These are phyloP conservation scores for Dianthus caryophyllus DNA, from an alignment of 148 eudicot species.

Conservation along the genomic window DNA sequence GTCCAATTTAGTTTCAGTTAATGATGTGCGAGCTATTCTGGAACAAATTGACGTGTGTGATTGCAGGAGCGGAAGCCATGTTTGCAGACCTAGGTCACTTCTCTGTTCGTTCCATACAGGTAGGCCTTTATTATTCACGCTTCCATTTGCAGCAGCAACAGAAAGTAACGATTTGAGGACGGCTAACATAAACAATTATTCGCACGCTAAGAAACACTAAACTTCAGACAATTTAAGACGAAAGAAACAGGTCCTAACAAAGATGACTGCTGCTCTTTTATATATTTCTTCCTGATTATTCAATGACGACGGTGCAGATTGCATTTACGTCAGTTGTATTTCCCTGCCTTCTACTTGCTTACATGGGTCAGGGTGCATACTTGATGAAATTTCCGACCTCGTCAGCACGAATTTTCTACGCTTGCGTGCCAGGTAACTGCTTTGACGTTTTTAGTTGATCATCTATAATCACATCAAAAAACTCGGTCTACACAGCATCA, in stretches of 20 bases:
- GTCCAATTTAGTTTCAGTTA: not conserved
- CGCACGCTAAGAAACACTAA: no score
- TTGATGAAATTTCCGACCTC: conserved; percentile 54
- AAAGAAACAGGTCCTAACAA: no score
- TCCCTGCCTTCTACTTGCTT: conserved; percentile 93
- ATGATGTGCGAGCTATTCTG: not conserved
- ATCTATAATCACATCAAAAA: conserved; percentile 1
- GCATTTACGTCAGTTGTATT: conserved; percentile 85
- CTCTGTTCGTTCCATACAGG: conserved; percentile 91
- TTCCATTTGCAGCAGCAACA: not conserved
- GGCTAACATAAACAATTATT: not conserved
- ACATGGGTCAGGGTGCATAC: conserved; percentile 94
- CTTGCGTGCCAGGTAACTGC: conserved; percentile 72
- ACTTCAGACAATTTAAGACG: no score
- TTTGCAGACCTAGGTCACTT: conserved; percentile 99
- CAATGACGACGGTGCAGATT: conserved; percentile 43
- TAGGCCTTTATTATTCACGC: conserved; percentile 14
- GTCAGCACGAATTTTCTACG: conserved; percentile 59
- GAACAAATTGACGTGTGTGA: conserved; percentile 12
- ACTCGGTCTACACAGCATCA: not conserved
- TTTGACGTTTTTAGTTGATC: not conserved
- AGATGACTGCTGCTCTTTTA: conserved; percentile 2
- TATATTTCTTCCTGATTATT: not conserved
- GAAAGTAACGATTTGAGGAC: not conserved
- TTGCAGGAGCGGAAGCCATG: conserved; percentile 99